A percentile compares a stretch with the other conserved stretches of the same genome.
Conservation (phyloP, 2,329 filamentous ascomycete species). For the Ilyonectria sp. region DNA sequence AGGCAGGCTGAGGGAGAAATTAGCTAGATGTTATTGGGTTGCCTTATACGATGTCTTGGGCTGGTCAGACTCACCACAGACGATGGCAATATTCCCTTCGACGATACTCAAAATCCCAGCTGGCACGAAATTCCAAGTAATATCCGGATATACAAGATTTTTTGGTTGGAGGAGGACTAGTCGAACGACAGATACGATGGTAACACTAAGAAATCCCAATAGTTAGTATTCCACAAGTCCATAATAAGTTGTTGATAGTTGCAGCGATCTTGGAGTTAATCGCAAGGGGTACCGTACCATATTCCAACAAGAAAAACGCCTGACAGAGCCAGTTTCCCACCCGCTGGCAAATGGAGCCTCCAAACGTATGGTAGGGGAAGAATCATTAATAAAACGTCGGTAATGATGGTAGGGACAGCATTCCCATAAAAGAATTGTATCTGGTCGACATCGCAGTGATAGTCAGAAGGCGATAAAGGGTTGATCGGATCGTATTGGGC, state of each 20-base stretch:
- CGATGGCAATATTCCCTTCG: constrained; percentile 44
- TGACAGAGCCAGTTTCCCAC: constrained; percentile 44
- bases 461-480: constrained; percentile 10
- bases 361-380: constrained; percentile 50
- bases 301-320: constrained; percentile 15
- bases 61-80: constrained; percentile 39
- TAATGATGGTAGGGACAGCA: constrained; percentile 47
- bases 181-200: constrained; percentile 7
- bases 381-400: constrained; percentile 46
- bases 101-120: constrained; percentile 43
- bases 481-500: background rate
- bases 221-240: too few relatives aligned
- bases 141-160: constrained; percentile 38
- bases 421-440: constrained; percentile 49
- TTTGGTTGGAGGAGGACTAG: constrained; percentile 20
- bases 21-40: too few relatives aligned
- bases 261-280: too few relatives aligned
- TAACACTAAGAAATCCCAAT: constrained; percentile 4
- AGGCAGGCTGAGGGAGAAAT: too few relatives aligned
- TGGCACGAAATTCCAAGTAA: constrained; percentile 46
- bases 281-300: constrained; percentile 1
- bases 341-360: constrained; percentile 42
- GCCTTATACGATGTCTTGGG: too few relatives aligned
- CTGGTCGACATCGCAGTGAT: constrained; percentile 36
- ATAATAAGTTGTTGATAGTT: too few relatives aligned